A percentile compares a stretch with the other conserved stretches of the same genome.
phyloP scores from a whole-genome alignment of 176 grass and related monocot species.

The Zoysia pacifica region DNA sequence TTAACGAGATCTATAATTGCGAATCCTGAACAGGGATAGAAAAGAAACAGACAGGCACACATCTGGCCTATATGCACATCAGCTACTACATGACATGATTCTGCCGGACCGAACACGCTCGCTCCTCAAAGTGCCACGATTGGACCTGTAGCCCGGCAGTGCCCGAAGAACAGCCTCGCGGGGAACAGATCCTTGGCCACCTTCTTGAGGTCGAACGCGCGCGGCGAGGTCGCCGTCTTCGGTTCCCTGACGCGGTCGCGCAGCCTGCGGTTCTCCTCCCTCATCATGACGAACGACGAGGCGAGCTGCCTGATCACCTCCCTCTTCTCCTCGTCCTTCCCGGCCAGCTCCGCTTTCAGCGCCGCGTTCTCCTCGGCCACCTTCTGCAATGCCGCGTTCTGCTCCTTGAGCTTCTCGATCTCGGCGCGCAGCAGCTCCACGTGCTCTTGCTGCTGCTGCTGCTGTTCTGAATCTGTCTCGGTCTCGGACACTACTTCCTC shows the following conservation, averaged over 20 bases:
- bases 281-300: constrained; percentile 59
- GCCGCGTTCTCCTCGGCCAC: constrained; percentile 43
- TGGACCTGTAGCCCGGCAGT: constrained; percentile 47
- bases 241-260: constrained; percentile 48
- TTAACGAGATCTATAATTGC: neutral
- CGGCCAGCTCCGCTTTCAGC: constrained; percentile 46
- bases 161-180: constrained; percentile 52
- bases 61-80: constrained; percentile 33
- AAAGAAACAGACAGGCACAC: neutral
- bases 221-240: constrained; percentile 21
- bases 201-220: constrained; percentile 60
- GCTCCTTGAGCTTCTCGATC: constrained; percentile 34
- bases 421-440: constrained; percentile 45
- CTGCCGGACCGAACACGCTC: neutral
- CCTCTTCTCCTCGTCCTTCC: constrained; percentile 92
- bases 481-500: neutral
- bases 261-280: constrained; percentile 64
- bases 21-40: constrained; percentile 8
- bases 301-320: constrained; percentile 90
- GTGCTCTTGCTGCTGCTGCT: constrained; percentile 9
- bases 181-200: constrained; percentile 62
- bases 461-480: constrained; percentile 8
- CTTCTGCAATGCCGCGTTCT: constrained; percentile 49
- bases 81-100: constrained; percentile 45
- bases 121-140: constrained; percentile 58